Evolutionary conservation across 2,329 filamentous ascomycete species (phyloP).

Genomic region (Clathrospora elynae): DNA sequence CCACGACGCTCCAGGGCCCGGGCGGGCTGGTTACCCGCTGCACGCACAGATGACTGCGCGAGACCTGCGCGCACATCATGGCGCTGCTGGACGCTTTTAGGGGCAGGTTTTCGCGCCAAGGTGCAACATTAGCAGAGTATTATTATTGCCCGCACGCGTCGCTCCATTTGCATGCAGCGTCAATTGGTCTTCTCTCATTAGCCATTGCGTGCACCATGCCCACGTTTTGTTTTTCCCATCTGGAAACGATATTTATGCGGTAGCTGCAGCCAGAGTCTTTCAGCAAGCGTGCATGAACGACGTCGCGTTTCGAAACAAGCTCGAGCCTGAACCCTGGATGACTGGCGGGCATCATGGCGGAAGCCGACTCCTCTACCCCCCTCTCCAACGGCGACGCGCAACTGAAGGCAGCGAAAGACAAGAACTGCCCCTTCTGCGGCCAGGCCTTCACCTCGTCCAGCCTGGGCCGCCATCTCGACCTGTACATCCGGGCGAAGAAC

Average conservation of each 20-base stretch:
- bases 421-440: slow-evolving; percentile 83
- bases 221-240: slow-evolving; percentile 15
- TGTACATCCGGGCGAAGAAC: slow-evolving; percentile 93
- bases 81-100: slow-evolving; percentile 23
- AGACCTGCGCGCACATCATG: slow-evolving; percentile 26
- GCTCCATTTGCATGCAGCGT: slow-evolving; percentile 32
- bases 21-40: slow-evolving; percentile 24
- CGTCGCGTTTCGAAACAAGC: slow-evolving; percentile 22
- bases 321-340: slow-evolving; percentile 25
- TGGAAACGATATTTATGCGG: slow-evolving; percentile 33
- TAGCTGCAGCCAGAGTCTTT: slow-evolving; percentile 22
- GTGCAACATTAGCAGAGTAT: slow-evolving; percentile 16
- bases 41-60: slow-evolving; percentile 23
- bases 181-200: slow-evolving; percentile 22
- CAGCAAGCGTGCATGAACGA: slow-evolving; percentile 23
- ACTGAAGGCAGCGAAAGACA: slow-evolving; percentile 73
- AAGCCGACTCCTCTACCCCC: slow-evolving; percentile 48
- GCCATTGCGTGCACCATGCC: slow-evolving; percentile 16
- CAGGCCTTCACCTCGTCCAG: slow-evolving; percentile 87
- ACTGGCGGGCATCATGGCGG: slow-evolving; percentile 32
- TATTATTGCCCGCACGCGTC: slow-evolving; percentile 31
- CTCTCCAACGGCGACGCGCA: slow-evolving; percentile 31
- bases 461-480: slow-evolving; percentile 87
- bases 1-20: slow-evolving; percentile 7
- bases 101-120: slow-evolving; percentile 32